Percentiles rank a stretch among this genome's conserved stretches.
Evolutionary conservation across 2,329 filamentous ascomycete species (phyloP).

Genomic region (Neospermospora avenae): DNA sequence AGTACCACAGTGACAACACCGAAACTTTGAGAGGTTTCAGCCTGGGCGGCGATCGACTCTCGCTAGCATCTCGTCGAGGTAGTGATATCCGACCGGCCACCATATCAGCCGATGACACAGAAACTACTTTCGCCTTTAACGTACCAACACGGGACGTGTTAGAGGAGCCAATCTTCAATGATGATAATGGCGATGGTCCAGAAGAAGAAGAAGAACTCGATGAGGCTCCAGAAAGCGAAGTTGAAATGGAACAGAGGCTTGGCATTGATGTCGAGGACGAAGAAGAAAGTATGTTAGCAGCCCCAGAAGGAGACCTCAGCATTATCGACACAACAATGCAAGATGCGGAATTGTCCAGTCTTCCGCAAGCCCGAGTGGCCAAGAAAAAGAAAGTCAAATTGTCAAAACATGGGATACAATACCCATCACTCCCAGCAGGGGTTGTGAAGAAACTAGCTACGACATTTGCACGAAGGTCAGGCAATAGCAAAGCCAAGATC

Average conservation of each 20-base stretch:
- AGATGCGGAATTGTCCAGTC: slow-evolving; percentile 7
- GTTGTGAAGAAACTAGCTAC: slow-evolving; percentile 73
- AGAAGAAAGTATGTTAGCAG: slow-evolving; percentile 17
- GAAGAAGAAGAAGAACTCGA: slow-evolving; percentile 4
- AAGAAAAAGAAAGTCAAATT: slow-evolving; percentile 52
- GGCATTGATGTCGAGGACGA: slow-evolving; percentile 11
- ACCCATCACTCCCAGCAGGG: slow-evolving; percentile 68
- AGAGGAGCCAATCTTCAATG: slow-evolving; percentile 6
- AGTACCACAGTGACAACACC: slow-evolving; percentile 25
- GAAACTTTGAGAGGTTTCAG: slow-evolving; percentile 22
- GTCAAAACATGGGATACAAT: slow-evolving; percentile 71
- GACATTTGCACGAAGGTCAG: slow-evolving; percentile 65
- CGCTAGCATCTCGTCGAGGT: slow-evolving; percentile 25
- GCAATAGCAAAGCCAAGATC: slow-evolving; percentile 64
- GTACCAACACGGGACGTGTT: slow-evolving; percentile 31
- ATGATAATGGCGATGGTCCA: not conserved
- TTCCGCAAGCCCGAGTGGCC: slow-evolving; percentile 24
- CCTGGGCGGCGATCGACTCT: slow-evolving; percentile 17
- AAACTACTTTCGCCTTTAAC: slow-evolving; percentile 34
- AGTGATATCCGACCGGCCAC: slow-evolving; percentile 31
- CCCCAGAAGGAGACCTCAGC: slow-evolving; percentile 20
- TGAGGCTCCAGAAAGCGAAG: not conserved
- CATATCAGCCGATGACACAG: slow-evolving; percentile 33
- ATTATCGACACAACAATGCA: slow-evolving; percentile 21
- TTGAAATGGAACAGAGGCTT: slow-evolving; percentile 24